A percentile compares a stretch with the other conserved stretches of the same genome.
Conservation (phyloP, 1,284 basidiomycete species). For the Rhizoctonia solani region DNA sequence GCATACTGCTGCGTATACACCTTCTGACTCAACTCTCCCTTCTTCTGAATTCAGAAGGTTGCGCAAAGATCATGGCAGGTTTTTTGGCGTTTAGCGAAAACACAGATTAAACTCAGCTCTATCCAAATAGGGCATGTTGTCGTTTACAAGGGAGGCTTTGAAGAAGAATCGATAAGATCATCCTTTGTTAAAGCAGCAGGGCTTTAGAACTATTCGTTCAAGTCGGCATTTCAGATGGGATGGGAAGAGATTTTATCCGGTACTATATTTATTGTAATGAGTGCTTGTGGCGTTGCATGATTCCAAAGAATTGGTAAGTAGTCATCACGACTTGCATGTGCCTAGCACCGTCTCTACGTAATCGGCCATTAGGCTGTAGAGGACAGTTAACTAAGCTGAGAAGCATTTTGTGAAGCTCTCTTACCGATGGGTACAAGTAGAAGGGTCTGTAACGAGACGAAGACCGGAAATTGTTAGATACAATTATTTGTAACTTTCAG, state of each 20-base stretch:
- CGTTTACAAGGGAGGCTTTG: constrained; percentile 57
- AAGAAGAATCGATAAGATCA: constrained; percentile 51
- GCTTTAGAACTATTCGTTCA: constrained; percentile 51
- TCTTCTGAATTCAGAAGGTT: constrained; percentile 33
- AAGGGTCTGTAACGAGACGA: constrained; percentile 27
- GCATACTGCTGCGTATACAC: no score
- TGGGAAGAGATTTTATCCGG: constrained; percentile 46
- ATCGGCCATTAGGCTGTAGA: constrained; percentile 35
- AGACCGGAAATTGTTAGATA: not conserved
- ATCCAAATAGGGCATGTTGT: constrained; percentile 49
- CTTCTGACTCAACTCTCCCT: no score
- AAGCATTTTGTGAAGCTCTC: not conserved
- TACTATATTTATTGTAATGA: constrained; percentile 60
- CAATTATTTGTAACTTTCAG: not conserved
- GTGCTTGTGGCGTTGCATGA: constrained; percentile 41
- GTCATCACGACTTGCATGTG: constrained; percentile 5
- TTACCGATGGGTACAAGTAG: constrained; percentile 37
- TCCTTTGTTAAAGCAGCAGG: constrained; percentile 55
- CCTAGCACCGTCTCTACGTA: constrained; percentile 35
- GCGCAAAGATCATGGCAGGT: constrained; percentile 40
- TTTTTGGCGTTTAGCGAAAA: constrained; percentile 43
- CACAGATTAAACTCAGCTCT: constrained; percentile 38
- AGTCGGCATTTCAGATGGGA: constrained; percentile 44
- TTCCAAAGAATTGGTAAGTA: not conserved
- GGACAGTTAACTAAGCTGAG: not conserved